A percentile compares a stretch with the other conserved stretches of the same genome.
Conservation (phyloP, 495 filamentous ascomycete genomes). For the Podospora australis region DNA sequence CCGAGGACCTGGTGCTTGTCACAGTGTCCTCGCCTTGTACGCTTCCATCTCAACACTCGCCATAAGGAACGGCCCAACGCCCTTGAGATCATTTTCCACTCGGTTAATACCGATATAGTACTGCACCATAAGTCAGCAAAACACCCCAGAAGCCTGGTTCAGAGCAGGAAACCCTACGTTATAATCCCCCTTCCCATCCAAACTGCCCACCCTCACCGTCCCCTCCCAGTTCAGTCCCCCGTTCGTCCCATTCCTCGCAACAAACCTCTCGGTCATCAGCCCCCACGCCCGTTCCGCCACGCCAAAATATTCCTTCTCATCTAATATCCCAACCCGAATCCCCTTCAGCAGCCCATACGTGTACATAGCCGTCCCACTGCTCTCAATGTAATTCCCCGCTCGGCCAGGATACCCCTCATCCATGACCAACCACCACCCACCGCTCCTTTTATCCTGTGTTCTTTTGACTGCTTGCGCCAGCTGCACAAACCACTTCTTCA, state of each 20-base stretch:
- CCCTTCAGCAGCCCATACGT: conserved; percentile 50
- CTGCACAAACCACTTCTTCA: conserved; percentile 34
- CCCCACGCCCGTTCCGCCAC: conserved; percentile 26
- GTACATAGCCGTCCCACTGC: conserved; percentile 55
- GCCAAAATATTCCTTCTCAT: conserved; percentile 13
- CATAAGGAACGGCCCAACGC: background rate
- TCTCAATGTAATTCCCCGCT: conserved; percentile 55
- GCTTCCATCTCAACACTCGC: conserved; percentile 25
- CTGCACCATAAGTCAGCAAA: background rate
- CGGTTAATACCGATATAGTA: conserved; percentile 9
- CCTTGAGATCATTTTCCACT: conserved; percentile 7
- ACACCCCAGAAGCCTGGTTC: background rate
- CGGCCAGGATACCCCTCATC: conserved; percentile 33
- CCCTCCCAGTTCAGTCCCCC: conserved; percentile 47
- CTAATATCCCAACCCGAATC: conserved; percentile 34
- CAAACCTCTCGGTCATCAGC: conserved; percentile 33
- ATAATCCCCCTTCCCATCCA: conserved; percentile 44
- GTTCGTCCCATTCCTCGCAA: conserved; percentile 19
- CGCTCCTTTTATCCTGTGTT: conserved; percentile 39
- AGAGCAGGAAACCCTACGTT: conserved; percentile 23
- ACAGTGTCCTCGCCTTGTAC: no score
- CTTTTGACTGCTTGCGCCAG: conserved; percentile 37
- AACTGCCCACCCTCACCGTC: conserved; percentile 50
- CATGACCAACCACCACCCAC: conserved; percentile 60
- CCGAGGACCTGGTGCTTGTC: background rate